phyloP scores from a whole-genome alignment of 2,329 filamentous ascomycete genomes.

The Corynespora cassiicola region DNA sequence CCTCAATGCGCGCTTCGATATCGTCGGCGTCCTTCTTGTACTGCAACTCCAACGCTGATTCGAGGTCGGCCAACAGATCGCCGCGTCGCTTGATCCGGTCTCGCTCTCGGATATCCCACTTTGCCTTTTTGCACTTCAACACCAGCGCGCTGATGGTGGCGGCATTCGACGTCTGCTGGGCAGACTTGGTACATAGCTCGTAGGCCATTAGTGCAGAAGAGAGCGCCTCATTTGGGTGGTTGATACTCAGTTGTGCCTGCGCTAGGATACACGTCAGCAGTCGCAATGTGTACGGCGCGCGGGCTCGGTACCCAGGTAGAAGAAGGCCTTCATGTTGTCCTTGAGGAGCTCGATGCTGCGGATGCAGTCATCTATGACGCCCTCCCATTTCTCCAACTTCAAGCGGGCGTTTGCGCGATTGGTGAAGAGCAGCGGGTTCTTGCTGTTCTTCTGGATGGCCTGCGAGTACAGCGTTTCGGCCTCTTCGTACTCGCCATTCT shows the following conservation, averaged over 20 bases:
- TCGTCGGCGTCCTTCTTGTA: slow-evolving; percentile 43
- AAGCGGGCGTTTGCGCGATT: slow-evolving; percentile 87
- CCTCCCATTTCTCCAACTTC: slow-evolving; percentile 75
- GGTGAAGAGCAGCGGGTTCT: slow-evolving; percentile 81
- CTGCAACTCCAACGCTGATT: slow-evolving; percentile 49
- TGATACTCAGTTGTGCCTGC: slow-evolving; percentile 79
- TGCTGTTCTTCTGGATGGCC: slow-evolving; percentile 80
- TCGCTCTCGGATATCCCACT: slow-evolving; percentile 80
- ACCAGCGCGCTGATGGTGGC: slow-evolving; percentile 76
- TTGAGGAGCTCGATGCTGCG: slow-evolving; percentile 73
- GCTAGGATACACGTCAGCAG: slow-evolving; percentile 51
- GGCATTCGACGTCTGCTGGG: slow-evolving; percentile 70
- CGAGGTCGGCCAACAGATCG: slow-evolving; percentile 66
- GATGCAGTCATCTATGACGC: slow-evolving; percentile 78
- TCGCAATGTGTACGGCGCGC: background rate
- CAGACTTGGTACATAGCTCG: slow-evolving; percentile 64
- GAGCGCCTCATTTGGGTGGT: slow-evolving; percentile 76
- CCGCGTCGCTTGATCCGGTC: slow-evolving; percentile 62
- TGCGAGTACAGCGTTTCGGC: slow-evolving; percentile 76
- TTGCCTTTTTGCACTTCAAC: slow-evolving; percentile 80
- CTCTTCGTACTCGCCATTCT: slow-evolving; percentile 66
- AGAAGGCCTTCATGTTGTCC: slow-evolving; percentile 79
- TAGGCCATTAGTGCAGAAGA: slow-evolving; percentile 75
- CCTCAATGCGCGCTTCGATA: slow-evolving; percentile 45
- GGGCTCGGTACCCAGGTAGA: slow-evolving; percentile 65